A percentile compares a stretch with the other conserved stretches of the same genome.
Conservation (phyloP, 768 basidiomycete species). For the Lactifluus subvellereus region DNA sequence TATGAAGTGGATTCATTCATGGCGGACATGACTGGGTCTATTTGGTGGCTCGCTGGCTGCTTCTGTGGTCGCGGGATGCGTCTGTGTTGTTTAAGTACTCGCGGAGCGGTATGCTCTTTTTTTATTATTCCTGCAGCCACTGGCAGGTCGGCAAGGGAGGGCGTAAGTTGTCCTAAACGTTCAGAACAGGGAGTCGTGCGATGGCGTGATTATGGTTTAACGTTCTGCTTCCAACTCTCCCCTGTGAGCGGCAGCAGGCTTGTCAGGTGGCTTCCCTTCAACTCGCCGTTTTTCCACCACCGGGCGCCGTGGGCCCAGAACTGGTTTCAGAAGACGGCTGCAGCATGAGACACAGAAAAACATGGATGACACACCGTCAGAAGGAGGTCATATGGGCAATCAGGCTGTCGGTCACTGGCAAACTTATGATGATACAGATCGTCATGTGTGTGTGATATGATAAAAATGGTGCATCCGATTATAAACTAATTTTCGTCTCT, state of each 20-base stretch:
- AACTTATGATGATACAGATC: slow-evolving; percentile 2
- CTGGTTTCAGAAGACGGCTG: background rate
- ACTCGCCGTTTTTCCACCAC: background rate
- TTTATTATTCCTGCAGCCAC: too few relatives aligned
- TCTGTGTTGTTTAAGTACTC: too few relatives aligned
- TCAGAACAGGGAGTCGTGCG: too few relatives aligned
- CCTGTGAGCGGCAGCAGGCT: background rate
- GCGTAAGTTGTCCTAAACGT: background rate
- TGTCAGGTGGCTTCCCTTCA: background rate
- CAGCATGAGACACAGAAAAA: too few relatives aligned
- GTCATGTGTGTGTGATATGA: slow-evolving; percentile 5
- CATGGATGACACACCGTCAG: background rate
- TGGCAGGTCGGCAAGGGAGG: background rate
- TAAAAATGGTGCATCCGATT: background rate
- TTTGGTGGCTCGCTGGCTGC: too few relatives aligned
- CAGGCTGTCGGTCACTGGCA: background rate
- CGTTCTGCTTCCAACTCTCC: too few relatives aligned
- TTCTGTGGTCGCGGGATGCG: too few relatives aligned
- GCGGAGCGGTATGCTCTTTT: too few relatives aligned
- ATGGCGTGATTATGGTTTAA: too few relatives aligned
- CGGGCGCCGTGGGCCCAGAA: background rate
- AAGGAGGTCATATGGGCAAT: slow-evolving; percentile 9
- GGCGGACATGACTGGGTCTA: too few relatives aligned
- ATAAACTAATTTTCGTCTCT: slow-evolving; percentile 8
- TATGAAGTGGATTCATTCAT: background rate